Conservation (phyloP, 345 rosid species). For the Salix caprea region DNA sequence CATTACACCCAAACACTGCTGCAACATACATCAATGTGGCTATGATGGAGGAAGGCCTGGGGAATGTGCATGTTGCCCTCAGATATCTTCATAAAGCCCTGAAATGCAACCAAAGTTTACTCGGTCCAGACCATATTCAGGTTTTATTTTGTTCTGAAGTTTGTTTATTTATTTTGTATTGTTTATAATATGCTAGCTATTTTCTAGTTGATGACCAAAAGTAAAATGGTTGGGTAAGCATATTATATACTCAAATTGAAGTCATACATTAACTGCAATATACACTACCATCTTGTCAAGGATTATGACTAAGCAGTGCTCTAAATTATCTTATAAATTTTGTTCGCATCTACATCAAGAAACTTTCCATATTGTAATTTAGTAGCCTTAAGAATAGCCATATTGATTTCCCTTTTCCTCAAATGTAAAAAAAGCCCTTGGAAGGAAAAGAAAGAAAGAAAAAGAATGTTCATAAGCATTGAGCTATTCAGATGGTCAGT, state of each 20-base stretch:
- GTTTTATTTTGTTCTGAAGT: conserved; percentile 31
- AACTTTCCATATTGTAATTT: neutral
- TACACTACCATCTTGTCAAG: neutral
- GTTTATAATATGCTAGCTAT: neutral
- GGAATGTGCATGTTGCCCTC: conserved; percentile 96
- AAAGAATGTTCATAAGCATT: neutral
- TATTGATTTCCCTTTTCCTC: neutral
- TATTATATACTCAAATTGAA: neutral
- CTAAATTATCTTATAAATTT: neutral
- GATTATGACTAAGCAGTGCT: neutral
- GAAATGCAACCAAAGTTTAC: conserved; percentile 88
- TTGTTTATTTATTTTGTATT: neutral
- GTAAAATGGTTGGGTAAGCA: neutral
- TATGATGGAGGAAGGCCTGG: conserved; percentile 99
- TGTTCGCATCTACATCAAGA: neutral
- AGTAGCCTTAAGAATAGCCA: conserved; percentile 3
- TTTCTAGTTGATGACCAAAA: neutral
- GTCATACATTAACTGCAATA: neutral
- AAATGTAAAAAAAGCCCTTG: neutral
- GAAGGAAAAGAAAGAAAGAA: neutral
- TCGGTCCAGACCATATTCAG: conserved; percentile 99
- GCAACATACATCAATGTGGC: conserved; percentile 98
- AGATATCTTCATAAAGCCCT: conserved; percentile 97
- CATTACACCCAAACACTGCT: conserved; percentile 98
- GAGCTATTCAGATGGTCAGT: neutral